These are phyloP conservation scores for Ettlia oleoabundans DNA, from an alignment of 139 green algal species.

Conservation along the genomic window DNA sequence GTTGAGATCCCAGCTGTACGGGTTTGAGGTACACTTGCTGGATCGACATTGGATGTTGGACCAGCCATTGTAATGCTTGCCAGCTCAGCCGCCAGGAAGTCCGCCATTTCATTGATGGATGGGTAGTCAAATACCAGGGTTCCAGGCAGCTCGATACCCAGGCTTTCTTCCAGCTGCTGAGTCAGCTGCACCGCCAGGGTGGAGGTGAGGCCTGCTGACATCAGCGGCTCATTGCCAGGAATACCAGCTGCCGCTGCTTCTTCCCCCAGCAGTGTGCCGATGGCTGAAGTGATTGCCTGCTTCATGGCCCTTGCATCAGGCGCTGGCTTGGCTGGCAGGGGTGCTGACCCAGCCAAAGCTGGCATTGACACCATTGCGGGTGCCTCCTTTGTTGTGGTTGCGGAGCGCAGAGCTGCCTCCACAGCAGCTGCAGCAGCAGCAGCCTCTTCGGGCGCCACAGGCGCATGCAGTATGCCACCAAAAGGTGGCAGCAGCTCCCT, in stretches of 20 bases:
- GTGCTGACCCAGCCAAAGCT: background rate
- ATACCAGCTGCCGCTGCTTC: background rate
- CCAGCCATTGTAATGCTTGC: no score
- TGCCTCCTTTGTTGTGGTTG: background rate
- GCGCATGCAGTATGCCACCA: constrained; percentile 36
- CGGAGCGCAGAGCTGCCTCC: background rate
- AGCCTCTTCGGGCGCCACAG: background rate
- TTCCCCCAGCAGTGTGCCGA: background rate
- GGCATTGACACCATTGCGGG: background rate
- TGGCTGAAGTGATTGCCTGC: background rate
- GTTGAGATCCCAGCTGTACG: no score
- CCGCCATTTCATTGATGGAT: constrained; percentile 40
- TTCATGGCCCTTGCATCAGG: background rate
- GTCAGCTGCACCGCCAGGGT: constrained; percentile 50
- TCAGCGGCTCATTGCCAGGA: constrained; percentile 47
- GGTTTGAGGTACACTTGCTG: no score
- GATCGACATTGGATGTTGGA: no score
- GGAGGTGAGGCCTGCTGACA: constrained; percentile 69
- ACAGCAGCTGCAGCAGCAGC: background rate
- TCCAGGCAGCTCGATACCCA: constrained; percentile 27
- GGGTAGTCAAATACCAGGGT: constrained; percentile 71
- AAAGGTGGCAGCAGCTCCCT: constrained; percentile 41
- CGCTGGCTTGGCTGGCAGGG: background rate
- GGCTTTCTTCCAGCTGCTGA: constrained; percentile 22
- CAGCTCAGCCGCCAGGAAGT: constrained; percentile 28